Evolutionary conservation across 495 filamentous ascomycete species (phyloP).

Genomic region (Penicillium verhagenii): DNA sequence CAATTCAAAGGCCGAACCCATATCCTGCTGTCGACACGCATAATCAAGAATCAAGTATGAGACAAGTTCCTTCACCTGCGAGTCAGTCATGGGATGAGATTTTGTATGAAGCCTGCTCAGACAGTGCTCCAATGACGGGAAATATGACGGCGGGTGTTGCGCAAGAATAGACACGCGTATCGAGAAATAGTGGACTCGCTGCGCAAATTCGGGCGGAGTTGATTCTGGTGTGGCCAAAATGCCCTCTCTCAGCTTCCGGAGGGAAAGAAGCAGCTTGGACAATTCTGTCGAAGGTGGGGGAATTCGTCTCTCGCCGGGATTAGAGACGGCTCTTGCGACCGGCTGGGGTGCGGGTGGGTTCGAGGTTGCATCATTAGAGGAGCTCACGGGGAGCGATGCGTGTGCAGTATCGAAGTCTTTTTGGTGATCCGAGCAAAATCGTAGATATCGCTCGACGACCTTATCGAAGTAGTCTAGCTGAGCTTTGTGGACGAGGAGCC

Average conservation of each 20-base stretch:
- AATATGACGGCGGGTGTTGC: conserved; percentile 81
- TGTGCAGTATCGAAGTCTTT: conserved; percentile 73
- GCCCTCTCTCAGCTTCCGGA: conserved; percentile 89
- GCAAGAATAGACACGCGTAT: conserved; percentile 78
- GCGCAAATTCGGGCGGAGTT: conserved; percentile 60
- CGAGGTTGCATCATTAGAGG: conserved; percentile 40
- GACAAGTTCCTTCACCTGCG: conserved; percentile 73
- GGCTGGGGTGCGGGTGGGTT: conserved; percentile 38
- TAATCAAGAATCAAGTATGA: conserved; percentile 84
- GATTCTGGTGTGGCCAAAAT: conserved; percentile 65
- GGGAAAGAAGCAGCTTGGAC: conserved; percentile 62
- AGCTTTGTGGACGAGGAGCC: conserved; percentile 69
- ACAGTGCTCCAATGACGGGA: conserved; percentile 78
- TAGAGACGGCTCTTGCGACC: conserved; percentile 12
- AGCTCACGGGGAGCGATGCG: conserved; percentile 56
- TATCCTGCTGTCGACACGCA: conserved; percentile 77
- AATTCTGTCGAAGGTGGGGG: conserved; percentile 51
- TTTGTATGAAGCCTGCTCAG: conserved; percentile 66
- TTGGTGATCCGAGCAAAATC: conserved; percentile 71
- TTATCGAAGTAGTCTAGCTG: conserved; percentile 84
- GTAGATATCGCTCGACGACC: conserved; percentile 83
- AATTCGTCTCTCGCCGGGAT: conserved; percentile 20
- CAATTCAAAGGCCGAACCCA: conserved; percentile 68
- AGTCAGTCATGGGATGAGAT: conserved; percentile 56
- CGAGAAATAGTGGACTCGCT: conserved; percentile 74